These are phyloP conservation scores for Coniochaeta sp. DNA, from an alignment of 2,329 filamentous ascomycete genomes.

Conservation along the genomic window DNA sequence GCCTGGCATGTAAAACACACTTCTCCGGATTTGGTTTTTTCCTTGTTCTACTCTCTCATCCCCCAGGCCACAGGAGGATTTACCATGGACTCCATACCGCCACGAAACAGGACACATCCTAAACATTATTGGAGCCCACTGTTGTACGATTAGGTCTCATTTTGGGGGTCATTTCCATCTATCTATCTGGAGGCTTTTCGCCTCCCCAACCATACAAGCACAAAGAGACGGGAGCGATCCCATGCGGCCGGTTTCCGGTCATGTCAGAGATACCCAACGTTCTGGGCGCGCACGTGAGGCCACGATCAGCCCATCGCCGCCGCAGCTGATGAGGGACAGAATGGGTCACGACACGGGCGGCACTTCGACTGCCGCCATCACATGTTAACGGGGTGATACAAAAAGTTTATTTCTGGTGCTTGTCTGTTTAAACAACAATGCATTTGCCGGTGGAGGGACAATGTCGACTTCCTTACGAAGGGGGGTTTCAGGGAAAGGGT, in stretches of 20 bases:
- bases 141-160: conserved; percentile 19
- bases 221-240: conserved; percentile 16
- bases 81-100: background rate
- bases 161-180: conserved; percentile 11
- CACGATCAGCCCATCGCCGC: background rate
- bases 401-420: background rate
- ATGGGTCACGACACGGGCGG: background rate
- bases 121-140: background rate
- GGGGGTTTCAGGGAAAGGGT: background rate
- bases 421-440: background rate
- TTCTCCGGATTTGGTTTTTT: background rate
- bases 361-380: background rate
- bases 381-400: background rate
- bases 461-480: background rate
- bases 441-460: background rate
- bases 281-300: conserved; percentile 2
- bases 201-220: conserved; percentile 5
- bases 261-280: conserved; percentile 15
- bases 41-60: too few relatives aligned
- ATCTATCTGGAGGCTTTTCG: conserved; percentile 7
- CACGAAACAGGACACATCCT: conserved; percentile 1
- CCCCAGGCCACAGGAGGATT: conserved; percentile 3
- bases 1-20: conserved; percentile 41
- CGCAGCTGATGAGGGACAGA: background rate
- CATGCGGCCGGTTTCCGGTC: conserved; percentile 14